Evolutionary conservation across 2,329 filamentous ascomycete species (phyloP).

Genomic region (Apiospora hydei): DNA sequence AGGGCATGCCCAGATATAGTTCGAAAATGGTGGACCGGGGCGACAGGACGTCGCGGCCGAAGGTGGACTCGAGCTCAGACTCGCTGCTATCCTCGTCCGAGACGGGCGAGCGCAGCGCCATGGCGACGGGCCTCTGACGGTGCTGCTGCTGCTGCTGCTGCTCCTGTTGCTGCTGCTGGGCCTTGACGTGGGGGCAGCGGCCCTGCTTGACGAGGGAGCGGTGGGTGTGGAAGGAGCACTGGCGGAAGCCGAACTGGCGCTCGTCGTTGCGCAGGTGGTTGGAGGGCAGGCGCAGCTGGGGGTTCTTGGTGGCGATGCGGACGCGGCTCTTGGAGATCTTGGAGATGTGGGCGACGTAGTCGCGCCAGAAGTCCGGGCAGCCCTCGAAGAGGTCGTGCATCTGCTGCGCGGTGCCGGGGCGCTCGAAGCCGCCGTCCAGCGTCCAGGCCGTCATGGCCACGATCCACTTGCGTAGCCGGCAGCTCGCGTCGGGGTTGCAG

Average conservation of each 20-base stretch:
- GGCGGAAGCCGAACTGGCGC: conserved; percentile 65
- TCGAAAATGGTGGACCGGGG: conserved; percentile 28
- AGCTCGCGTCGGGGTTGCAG: conserved; percentile 56
- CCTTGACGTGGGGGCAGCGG: conserved; percentile 51
- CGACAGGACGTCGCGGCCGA: conserved; percentile 8
- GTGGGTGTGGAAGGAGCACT: conserved; percentile 68
- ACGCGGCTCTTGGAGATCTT: conserved; percentile 60
- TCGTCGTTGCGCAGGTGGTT: conserved; percentile 64
- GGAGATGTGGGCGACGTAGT: conserved; percentile 59
- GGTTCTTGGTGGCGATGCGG: conserved; percentile 65
- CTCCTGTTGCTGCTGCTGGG: neutral
- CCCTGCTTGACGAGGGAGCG: conserved; percentile 61
- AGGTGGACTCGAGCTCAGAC: conserved; percentile 23
- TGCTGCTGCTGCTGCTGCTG: conserved; percentile 34
- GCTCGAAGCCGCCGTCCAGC: conserved; percentile 48
- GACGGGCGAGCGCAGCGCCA: conserved; percentile 16
- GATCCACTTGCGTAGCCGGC: conserved; percentile 64
- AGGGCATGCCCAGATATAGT: conserved; percentile 26
- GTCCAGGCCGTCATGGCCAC: conserved; percentile 68
- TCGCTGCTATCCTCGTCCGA: conserved; percentile 21
- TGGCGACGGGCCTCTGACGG: conserved; percentile 16
- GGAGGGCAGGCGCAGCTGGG: conserved; percentile 63
- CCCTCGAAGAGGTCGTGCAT: conserved; percentile 53
- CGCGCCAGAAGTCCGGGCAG: conserved; percentile 55
- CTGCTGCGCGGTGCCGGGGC: conserved; percentile 39